Conservation (phyloP, 352 stramenopile genomes). For the Globisporangium nunn region DNA sequence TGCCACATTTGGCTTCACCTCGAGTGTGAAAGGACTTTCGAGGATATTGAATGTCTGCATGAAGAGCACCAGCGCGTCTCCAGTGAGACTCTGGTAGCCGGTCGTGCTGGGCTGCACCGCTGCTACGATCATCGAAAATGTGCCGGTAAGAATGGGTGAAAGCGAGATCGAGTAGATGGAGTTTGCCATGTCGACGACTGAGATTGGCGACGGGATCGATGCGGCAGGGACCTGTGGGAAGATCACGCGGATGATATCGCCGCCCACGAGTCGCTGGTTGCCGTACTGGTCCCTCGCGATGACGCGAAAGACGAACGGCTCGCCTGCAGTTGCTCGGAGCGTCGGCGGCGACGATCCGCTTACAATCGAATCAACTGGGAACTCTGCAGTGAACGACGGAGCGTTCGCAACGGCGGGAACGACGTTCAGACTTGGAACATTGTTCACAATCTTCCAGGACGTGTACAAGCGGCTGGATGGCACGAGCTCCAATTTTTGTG, state of each 20-base stretch:
- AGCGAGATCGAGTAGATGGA: slow-evolving; percentile 36
- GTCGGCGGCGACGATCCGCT: neutral
- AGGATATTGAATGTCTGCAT: slow-evolving; percentile 31
- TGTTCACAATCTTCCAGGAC: slow-evolving; percentile 46
- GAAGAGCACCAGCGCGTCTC: slow-evolving; percentile 21
- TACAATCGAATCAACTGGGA: slow-evolving; percentile 3
- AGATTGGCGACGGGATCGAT: slow-evolving; percentile 8
- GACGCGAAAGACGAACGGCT: slow-evolving; percentile 23
- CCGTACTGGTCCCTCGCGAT: slow-evolving; percentile 30
- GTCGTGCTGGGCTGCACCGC: slow-evolving; percentile 17
- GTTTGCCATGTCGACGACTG: slow-evolving; percentile 27
- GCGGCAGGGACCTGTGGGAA: slow-evolving; percentile 22
- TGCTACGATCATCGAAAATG: slow-evolving; percentile 35
- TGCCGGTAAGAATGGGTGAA: slow-evolving; percentile 23
- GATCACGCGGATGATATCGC: slow-evolving; percentile 29
- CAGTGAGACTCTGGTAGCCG: slow-evolving; percentile 12
- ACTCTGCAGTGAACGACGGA: slow-evolving; percentile 35
- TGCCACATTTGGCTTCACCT: slow-evolving; percentile 27
- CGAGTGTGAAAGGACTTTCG: slow-evolving; percentile 35
- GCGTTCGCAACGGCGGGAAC: slow-evolving; percentile 20
- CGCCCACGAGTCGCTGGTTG: slow-evolving; percentile 28
- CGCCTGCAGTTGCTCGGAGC: slow-evolving; percentile 14
- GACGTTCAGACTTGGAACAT: slow-evolving; percentile 38
- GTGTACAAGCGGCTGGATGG: slow-evolving; percentile 37
- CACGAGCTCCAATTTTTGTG: slow-evolving; percentile 33